Evolutionary conservation across 257 asterid species (phyloP).

Genomic region (Solanum bukasovii): DNA sequence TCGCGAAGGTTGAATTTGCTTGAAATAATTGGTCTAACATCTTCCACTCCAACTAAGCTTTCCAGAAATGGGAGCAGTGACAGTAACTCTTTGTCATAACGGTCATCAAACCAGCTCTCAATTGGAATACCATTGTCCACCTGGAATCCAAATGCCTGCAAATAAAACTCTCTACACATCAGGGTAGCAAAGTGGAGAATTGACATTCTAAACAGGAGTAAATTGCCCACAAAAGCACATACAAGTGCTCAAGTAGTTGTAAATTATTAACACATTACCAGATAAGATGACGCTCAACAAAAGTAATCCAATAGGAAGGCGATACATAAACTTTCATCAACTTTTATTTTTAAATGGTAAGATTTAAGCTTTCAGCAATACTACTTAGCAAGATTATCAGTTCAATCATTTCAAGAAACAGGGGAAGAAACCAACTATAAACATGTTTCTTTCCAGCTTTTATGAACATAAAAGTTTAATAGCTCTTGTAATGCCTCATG

Average conservation of each 20-base stretch:
- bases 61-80: constrained; percentile 72
- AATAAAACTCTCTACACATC: background rate
- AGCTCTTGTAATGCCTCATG: background rate
- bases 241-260: background rate
- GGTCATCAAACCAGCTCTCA: constrained; percentile 95
- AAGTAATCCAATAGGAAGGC: background rate
- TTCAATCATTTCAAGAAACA: background rate
- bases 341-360: background rate
- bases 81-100: constrained; percentile 54
- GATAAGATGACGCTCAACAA: background rate
- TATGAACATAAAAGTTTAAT: background rate
- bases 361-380: background rate
- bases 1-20: constrained; percentile 57
- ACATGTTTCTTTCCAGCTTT: background rate
- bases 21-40: constrained; percentile 78
- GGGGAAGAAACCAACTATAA: background rate
- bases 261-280: background rate
- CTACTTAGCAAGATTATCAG: background rate
- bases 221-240: background rate
- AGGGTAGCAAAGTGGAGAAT: background rate
- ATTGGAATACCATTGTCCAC: constrained; percentile 97
- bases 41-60: constrained; percentile 69
- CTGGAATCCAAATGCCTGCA: constrained; percentile 96
- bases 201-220: background rate
- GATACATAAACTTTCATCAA: background rate